These are phyloP conservation scores for Pogostemon cablin DNA, from an alignment of 257 asterid species.

Conservation along the genomic window DNA sequence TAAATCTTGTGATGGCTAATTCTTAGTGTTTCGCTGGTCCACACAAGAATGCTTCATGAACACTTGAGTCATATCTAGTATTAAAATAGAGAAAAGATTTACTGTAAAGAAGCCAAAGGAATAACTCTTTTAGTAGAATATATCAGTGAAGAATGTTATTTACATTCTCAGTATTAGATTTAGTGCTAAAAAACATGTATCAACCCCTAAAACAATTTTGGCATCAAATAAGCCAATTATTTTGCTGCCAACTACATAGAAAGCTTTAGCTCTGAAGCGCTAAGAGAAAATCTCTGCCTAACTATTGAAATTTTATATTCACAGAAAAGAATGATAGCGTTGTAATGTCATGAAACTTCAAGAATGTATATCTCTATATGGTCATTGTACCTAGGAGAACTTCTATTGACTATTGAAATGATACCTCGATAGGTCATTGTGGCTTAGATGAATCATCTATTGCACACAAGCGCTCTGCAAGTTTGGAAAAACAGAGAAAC, in stretches of 20 bases:
- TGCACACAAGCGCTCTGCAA: slow-evolving; percentile 74
- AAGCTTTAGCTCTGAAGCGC: neutral
- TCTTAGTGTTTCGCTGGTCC: too few relatives aligned
- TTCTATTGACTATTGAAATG: slow-evolving; percentile 17
- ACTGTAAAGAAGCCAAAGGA: neutral
- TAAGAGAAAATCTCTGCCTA: neutral
- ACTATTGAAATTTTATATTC: slow-evolving; percentile 1
- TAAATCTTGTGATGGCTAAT: too few relatives aligned
- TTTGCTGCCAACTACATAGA: neutral
- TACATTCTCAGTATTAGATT: slow-evolving; percentile 21
- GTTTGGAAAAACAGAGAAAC: slow-evolving; percentile 18
- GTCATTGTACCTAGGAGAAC: slow-evolving; percentile 22
- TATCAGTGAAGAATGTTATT: slow-evolving; percentile 7
- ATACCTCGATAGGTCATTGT: slow-evolving; percentile 6
- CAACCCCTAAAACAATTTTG: neutral
- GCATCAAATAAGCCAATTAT: neutral
- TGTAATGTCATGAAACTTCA: neutral
- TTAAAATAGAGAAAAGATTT: too few relatives aligned
- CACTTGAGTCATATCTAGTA: too few relatives aligned
- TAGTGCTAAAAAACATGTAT: slow-evolving; percentile 18
- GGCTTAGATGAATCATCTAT: slow-evolving; percentile 39
- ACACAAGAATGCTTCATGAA: too few relatives aligned
- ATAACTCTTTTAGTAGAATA: slow-evolving; percentile 10
- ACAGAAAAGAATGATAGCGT: slow-evolving; percentile 27
- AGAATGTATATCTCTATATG: slow-evolving; percentile 7